Evolutionary conservation across 129 eudicot genomes (phyloP), one percentile per base, ranked within the genome.

Genomic region (sunflower (Helianthus annuus)): DNA sequence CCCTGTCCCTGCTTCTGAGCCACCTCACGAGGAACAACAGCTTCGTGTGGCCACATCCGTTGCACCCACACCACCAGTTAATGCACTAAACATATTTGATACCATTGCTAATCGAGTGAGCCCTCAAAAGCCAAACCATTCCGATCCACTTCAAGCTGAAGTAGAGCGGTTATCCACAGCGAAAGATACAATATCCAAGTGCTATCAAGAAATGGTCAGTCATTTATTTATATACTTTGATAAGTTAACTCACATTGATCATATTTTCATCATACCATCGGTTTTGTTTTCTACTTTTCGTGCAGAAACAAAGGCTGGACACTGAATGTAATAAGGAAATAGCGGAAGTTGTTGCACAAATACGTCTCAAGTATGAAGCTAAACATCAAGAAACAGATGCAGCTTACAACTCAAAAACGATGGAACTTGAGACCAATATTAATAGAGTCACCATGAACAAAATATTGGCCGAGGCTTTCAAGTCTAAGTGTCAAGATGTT

Each of bases 301-400:
- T 80, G 76, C 90, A 93, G 98, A 80, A 70, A 48, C 59, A 65
- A 71, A 72, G 57, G 80, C 85, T 93, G 72, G 74, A 84, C 48
- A 70, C 82, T 42, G 92, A 93, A 3, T 77, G 89, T 57, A 91
- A 88, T 17, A 91, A 82, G 85, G 97, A 87, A 80, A 83, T 87
- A 56, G 81, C 75, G n/a, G 95, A 89, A 64, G 22, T 60, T n/a
- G 56, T 73, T 66, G 87, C 89, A 73, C 83, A 83, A 71, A 86
- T 89, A 40, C 79, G 48, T 2, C 76, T 45, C 12, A 86, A 85
- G 55, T 93, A 93, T 64, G 87, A 85, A 32, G 71, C 55, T 16
- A 89, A 74, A 76, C 78, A 48, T 56, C 70, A 72, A 56, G 90
- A 85, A n/a, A 84, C 82, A 46, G 95, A 87, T 75, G 57, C 71